Percentiles rank a stretch among this genome's conserved stretches.
Evolutionary conservation across 441 rosid genomes (phyloP).

Genomic region (Rhodomyrtus psidioides): DNA sequence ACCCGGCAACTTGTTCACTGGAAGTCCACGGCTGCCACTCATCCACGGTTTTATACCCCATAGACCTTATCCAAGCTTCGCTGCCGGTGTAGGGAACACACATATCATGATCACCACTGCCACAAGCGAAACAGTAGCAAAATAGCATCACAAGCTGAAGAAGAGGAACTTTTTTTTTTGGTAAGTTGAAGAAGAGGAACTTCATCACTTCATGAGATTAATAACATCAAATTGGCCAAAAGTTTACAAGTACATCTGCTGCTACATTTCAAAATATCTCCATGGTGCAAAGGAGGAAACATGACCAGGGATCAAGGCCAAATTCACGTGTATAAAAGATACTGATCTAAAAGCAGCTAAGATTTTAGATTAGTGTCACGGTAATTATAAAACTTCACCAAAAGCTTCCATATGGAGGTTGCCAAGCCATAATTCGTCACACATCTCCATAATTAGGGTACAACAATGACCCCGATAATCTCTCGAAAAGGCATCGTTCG

Average conservation of each 20-base stretch:
- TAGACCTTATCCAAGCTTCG: conserved; percentile 82
- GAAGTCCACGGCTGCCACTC: conserved; percentile 84
- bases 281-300: background rate
- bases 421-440: too few species aligned
- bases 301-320: too few species aligned
- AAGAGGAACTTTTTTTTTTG: too few species aligned
- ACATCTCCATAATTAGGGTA: too few species aligned
- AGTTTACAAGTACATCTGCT: background rate
- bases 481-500: too few species aligned
- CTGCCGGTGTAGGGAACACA: conserved; percentile 90
- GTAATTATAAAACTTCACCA: too few species aligned
- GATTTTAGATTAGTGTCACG: too few species aligned
- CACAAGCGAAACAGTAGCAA: background rate
- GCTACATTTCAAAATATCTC: background rate
- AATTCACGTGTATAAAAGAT: too few species aligned
- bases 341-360: too few species aligned
- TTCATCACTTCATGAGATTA: background rate
- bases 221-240: background rate
- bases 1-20: conserved; percentile 69
- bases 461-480: too few species aligned
- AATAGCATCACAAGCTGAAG: background rate
- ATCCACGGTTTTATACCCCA: conserved; percentile 63
- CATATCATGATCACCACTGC: conserved; percentile 91
- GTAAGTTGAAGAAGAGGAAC: background rate
- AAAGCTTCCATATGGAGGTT: too few species aligned